These are phyloP conservation scores for Lachancea dasiensis DNA, from an alignment of 805 yeast species.

Conservation along the genomic window DNA sequence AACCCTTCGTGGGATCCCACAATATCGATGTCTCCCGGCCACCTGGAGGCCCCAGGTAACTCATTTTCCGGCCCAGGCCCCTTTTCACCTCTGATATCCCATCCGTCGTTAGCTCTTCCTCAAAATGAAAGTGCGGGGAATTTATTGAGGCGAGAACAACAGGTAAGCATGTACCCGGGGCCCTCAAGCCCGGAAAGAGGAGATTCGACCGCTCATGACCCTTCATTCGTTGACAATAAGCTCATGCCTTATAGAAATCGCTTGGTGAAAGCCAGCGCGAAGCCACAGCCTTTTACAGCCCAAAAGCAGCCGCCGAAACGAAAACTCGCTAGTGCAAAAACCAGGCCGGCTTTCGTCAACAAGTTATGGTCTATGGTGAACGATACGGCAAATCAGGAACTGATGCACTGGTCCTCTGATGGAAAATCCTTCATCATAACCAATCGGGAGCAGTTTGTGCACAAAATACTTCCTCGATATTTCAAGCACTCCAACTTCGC, in stretches of 20 bases:
- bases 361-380: conserved; percentile 96
- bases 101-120: conserved; percentile 2
- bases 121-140: conserved; percentile 1
- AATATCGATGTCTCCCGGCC: conserved; percentile 12
- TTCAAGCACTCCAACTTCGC: conserved; percentile 96
- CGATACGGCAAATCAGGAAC: conserved; percentile 60
- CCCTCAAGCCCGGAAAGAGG: conserved; percentile 4
- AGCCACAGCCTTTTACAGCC: conserved; percentile 3
- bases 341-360: conserved; percentile 84
- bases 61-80: conserved; percentile 2
- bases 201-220: conserved; percentile 1
- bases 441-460: conserved; percentile 78
- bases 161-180: conserved; percentile 13
- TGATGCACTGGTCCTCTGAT: conserved; percentile 78
- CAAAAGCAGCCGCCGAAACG: conserved; percentile 8
- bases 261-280: conserved; percentile 1
- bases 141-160: conserved; percentile 7
- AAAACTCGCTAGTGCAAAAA: conserved; percentile 33
- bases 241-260: conserved; percentile 10
- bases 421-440: conserved; percentile 82
- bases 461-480: conserved; percentile 77
- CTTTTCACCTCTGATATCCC: conserved; percentile 8
- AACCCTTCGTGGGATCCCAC: conserved; percentile 24
- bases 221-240: conserved; percentile 5
- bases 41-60: neutral